Evolutionary conservation across 768 basidiomycete species (phyloP).

Genomic region (Gyrodon lividus): DNA sequence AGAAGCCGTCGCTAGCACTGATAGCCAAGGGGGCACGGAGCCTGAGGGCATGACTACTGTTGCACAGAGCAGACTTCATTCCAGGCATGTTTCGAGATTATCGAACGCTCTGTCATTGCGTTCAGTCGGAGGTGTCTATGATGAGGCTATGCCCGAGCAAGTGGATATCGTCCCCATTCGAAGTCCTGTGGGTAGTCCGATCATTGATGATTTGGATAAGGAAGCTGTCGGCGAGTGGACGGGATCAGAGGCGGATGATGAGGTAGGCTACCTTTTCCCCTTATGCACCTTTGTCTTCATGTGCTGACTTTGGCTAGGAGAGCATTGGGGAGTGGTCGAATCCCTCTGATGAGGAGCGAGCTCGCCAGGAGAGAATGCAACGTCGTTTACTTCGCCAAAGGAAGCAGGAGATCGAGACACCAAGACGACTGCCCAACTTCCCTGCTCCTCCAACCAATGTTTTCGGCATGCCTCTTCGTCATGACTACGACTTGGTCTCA

Average conservation of each 20-base stretch:
- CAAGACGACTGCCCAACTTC: conserved; percentile 76
- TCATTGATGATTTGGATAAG: conserved; percentile 35
- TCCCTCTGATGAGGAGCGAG: conserved; percentile 86
- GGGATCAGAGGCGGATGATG: conserved; percentile 77
- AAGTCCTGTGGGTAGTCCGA: conserved; percentile 32
- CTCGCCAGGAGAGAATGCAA: conserved; percentile 62
- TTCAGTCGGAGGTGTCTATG: conserved; percentile 55
- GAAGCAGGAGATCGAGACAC: conserved; percentile 53
- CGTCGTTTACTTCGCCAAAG: conserved; percentile 55
- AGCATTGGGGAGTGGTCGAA: conserved; percentile 90
- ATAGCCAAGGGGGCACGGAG: conserved; percentile 30
- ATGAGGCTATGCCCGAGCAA: conserved; percentile 27
- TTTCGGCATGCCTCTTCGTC: conserved; percentile 38
- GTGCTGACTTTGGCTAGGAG: conserved; percentile 37
- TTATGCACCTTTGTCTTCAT: background rate
- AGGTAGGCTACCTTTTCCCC: conserved; percentile 44
- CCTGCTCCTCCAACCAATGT: conserved; percentile 68
- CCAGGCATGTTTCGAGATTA: conserved; percentile 65
- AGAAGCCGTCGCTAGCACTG: conserved; percentile 22
- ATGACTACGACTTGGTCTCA: conserved; percentile 73
- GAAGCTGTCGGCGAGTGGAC: conserved; percentile 73
- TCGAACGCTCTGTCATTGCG: conserved; percentile 67
- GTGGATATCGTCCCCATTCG: conserved; percentile 31
- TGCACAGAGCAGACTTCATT: conserved; percentile 54
- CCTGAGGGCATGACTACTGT: conserved; percentile 46